phyloP scores from a whole-genome alignment of 2,329 filamentous ascomycete genomes.

The Fusarium veterinarium region DNA sequence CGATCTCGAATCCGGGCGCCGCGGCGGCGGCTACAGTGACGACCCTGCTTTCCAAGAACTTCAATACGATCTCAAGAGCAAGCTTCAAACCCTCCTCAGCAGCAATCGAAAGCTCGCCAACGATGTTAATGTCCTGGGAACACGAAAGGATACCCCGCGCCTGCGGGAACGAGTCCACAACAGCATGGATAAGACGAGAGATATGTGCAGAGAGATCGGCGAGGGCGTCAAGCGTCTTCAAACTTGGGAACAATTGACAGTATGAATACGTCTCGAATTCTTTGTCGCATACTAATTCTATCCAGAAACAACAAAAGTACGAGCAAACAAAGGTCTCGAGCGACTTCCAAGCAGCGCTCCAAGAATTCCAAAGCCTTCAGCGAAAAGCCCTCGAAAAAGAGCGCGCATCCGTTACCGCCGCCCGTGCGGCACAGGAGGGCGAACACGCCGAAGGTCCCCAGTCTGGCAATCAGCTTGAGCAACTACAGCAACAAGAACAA shows the following conservation, averaged over 20 bases:
- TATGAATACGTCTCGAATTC: slow-evolving; percentile 51
- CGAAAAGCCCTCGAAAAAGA: slow-evolving; percentile 92
- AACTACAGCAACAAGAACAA: slow-evolving; percentile 72
- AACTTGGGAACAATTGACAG: slow-evolving; percentile 84
- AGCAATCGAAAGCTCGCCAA: slow-evolving; percentile 87
- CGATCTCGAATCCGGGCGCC: slow-evolving; percentile 83
- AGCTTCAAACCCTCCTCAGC: slow-evolving; percentile 88
- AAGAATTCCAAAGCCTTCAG: slow-evolving; percentile 94
- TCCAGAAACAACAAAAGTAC: slow-evolving; percentile 92
- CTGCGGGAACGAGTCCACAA: slow-evolving; percentile 91
- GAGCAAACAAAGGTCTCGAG: slow-evolving; percentile 94
- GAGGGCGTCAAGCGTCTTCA: slow-evolving; percentile 95
- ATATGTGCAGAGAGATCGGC: slow-evolving; percentile 89
- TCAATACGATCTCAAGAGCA: slow-evolving; percentile 84
- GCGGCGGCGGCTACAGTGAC: slow-evolving; percentile 84
- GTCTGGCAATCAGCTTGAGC: slow-evolving; percentile 59
- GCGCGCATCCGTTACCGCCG: slow-evolving; percentile 84
- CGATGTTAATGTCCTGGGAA: slow-evolving; percentile 87
- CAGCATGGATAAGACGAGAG: slow-evolving; percentile 85
- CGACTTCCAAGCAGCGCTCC: slow-evolving; percentile 89
- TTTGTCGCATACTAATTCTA: slow-evolving; percentile 23
- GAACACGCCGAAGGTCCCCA: slow-evolving; percentile 52
- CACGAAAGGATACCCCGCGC: slow-evolving; percentile 89
- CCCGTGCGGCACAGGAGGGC: slow-evolving; percentile 81
- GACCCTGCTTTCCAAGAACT: slow-evolving; percentile 91